Conservation (phyloP, 495 filamentous ascomycete species). For the Aspergillus haitiensis region DNA sequence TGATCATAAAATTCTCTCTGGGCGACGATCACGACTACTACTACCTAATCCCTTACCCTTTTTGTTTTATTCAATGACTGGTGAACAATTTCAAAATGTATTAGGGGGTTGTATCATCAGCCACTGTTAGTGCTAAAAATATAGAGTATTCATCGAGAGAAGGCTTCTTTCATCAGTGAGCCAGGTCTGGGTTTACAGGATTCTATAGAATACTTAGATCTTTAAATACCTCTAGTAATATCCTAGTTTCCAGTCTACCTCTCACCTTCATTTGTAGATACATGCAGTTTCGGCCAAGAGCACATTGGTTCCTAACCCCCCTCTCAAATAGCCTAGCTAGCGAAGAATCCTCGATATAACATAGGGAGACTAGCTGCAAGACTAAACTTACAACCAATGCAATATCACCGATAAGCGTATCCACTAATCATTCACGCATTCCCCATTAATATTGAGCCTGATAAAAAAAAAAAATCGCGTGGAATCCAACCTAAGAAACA, state of each 20-base stretch:
- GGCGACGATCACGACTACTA: too few species aligned
- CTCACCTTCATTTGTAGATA: background rate
- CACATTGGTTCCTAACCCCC: background rate
- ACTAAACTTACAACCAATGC: slow-evolving; percentile 11
- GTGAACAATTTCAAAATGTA: too few species aligned
- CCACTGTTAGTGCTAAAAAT: too few species aligned
- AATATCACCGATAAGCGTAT: slow-evolving; percentile 17
- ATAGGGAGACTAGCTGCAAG: slow-evolving; percentile 3
- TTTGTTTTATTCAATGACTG: too few species aligned
- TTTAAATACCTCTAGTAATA: background rate
- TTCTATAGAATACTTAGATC: too few species aligned
- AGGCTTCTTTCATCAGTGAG: too few species aligned
- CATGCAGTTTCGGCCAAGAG: background rate
- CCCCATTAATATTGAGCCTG: slow-evolving; percentile 44
- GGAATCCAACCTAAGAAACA: slow-evolving; percentile 46
- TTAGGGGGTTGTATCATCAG: too few species aligned
- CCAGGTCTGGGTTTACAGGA: too few species aligned
- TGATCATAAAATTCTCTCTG: too few species aligned
- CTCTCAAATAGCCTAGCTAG: background rate
- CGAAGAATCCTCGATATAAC: background rate
- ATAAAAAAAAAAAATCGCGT: slow-evolving; percentile 33
- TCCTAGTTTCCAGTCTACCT: background rate
- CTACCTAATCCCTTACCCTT: too few species aligned
- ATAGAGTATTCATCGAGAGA: too few species aligned
- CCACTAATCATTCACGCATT: slow-evolving; percentile 30